Evolutionary conservation across 164 flowering plant genomes (phyloP).

Genomic region (Kingdonia uniflora): DNA sequence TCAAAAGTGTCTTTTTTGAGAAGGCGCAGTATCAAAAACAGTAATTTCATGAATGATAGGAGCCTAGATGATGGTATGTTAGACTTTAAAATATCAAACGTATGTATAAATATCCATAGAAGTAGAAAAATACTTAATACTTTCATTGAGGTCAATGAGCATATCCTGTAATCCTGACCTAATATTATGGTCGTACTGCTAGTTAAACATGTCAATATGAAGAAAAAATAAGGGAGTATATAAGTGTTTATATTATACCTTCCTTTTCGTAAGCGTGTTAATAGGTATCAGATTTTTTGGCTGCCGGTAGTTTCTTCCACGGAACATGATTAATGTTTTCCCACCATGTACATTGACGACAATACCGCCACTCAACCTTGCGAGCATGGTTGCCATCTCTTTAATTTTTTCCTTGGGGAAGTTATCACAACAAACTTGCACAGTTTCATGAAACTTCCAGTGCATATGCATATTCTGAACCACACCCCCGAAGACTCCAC

Average conservation of each 20-base stretch:
- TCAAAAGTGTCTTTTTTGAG: too few relatives aligned
- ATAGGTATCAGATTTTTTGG: conserved; percentile 90
- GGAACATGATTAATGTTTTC: conserved; percentile 96
- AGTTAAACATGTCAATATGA: too few relatives aligned
- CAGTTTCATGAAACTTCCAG: conserved; percentile 99
- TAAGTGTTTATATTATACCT: conserved; percentile 25
- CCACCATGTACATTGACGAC: conserved; percentile 89
- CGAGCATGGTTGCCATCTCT: conserved; percentile 95
- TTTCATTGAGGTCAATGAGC: too few relatives aligned
- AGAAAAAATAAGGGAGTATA: too few relatives aligned
- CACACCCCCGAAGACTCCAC: conserved; percentile 99
- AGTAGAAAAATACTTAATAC: too few relatives aligned
- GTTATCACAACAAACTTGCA: conserved; percentile 97
- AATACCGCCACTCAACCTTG: conserved; percentile 92
- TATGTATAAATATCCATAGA: too few relatives aligned
- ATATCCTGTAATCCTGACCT: too few relatives aligned
- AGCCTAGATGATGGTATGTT: too few relatives aligned
- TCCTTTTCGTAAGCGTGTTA: conserved; percentile 94
- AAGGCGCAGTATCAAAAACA: too few relatives aligned
- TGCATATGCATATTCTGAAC: conserved; percentile 99
- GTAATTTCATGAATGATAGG: too few relatives aligned
- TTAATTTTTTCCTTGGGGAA: conserved; percentile 95
- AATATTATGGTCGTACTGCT: too few relatives aligned
- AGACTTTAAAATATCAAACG: too few relatives aligned
- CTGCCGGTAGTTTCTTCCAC: conserved; percentile 96